phyloP scores from a whole-genome alignment of 306 rosid species.

The Prosopis cineraria region DNA sequence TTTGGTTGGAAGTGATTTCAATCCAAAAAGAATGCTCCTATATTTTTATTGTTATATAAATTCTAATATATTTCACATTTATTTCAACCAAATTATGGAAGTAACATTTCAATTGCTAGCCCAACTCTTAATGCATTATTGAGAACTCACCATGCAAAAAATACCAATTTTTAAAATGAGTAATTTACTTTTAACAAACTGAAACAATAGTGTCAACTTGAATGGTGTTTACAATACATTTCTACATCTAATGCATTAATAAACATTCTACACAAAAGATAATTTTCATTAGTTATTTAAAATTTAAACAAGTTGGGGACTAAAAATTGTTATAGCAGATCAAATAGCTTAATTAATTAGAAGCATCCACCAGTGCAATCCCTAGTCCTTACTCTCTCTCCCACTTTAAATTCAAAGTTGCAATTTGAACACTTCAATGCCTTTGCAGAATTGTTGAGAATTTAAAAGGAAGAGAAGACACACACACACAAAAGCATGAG shows the following conservation, averaged over 20 bases:
- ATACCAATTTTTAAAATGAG: conserved; percentile 13
- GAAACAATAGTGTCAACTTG: conserved; percentile 70
- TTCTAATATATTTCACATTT: too few relatives aligned
- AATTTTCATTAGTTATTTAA: conserved; percentile 28
- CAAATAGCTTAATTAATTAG: conserved; percentile 18
- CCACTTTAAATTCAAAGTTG: too few relatives aligned
- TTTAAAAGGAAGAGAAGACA: too few relatives aligned
- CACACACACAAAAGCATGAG: background rate
- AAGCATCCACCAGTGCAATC: conserved; percentile 15
- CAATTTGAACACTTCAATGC: too few relatives aligned
- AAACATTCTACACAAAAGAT: conserved; percentile 71
- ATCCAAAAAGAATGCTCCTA: too few relatives aligned
- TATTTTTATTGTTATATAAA: too few relatives aligned
- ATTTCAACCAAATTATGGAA: too few relatives aligned
- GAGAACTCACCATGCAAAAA: conserved; percentile 18
- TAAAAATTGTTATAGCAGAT: background rate
- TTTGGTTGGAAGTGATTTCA: too few relatives aligned
- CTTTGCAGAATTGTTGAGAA: too few relatives aligned
- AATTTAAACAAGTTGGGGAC: conserved; percentile 5
- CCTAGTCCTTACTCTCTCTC: too few relatives aligned
- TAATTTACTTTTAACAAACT: conserved; percentile 76
- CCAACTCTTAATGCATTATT: background rate
- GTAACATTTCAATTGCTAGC: background rate
- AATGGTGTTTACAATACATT: conserved; percentile 78
- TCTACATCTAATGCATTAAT: conserved; percentile 81